phyloP scores from a whole-genome alignment of 129 eudicot species.

The Glebionis coronaria region DNA sequence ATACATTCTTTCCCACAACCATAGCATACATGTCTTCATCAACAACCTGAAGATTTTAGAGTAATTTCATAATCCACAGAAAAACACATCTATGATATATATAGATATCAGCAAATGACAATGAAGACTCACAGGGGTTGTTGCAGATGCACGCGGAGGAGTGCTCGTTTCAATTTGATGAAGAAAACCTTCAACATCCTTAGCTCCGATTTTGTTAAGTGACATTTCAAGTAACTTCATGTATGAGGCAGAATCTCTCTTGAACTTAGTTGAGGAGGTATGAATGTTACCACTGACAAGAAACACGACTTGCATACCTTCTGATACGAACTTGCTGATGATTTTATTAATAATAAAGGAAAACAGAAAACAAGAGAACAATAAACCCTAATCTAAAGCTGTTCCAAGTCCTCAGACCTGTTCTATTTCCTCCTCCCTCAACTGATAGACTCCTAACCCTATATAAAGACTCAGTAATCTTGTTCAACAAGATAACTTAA shows the following conservation, averaged over 20 bases:
- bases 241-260: not conserved
- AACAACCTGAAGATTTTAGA: not conserved
- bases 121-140: conserved; percentile 2
- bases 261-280: not conserved
- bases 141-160: not conserved
- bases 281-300: not conserved
- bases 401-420: too few relatives aligned
- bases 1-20: not conserved
- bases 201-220: not conserved
- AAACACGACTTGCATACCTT: not conserved
- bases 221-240: not conserved
- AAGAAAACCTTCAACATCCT: not conserved
- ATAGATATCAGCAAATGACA: too few relatives aligned
- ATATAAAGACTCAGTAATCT: too few relatives aligned
- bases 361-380: too few relatives aligned
- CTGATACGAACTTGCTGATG: too few relatives aligned
- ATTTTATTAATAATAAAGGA: too few relatives aligned
- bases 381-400: too few relatives aligned
- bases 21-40: not conserved
- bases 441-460: too few relatives aligned
- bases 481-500: too few relatives aligned
- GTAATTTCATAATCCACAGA: not conserved
- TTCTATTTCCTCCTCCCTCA: too few relatives aligned
- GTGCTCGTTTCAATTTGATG: not conserved
- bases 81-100: not conserved